These are phyloP conservation scores for Penicillium italicum DNA, from an alignment of 2,329 filamentous ascomycete genomes.

Conservation along the genomic window DNA sequence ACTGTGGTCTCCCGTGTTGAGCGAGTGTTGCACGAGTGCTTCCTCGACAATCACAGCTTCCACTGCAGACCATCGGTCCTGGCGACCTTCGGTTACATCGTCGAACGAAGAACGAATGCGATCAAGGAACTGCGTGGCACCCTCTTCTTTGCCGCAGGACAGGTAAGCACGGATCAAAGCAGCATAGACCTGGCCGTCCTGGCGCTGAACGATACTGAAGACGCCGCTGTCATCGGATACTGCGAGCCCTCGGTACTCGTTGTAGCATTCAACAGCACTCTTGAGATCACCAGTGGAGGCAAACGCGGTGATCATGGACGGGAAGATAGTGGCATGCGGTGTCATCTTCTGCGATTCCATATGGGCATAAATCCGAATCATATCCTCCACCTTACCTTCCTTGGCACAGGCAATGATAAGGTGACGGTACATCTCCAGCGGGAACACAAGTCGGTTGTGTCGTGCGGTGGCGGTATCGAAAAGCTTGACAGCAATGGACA, in stretches of 20 bases:
- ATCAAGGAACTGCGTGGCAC: conserved; percentile 79
- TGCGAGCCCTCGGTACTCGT: conserved; percentile 87
- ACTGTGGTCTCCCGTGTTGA: conserved; percentile 65
- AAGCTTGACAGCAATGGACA: conserved; percentile 78
- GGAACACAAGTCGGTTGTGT: conserved; percentile 61
- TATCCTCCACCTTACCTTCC: conserved; percentile 75
- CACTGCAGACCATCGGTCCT: conserved; percentile 60
- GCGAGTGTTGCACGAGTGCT: conserved; percentile 75
- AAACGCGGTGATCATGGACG: conserved; percentile 93
- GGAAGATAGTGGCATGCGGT: conserved; percentile 78
- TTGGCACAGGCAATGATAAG: conserved; percentile 85
- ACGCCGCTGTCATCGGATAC: conserved; percentile 75
- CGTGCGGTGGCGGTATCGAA: conserved; percentile 72
- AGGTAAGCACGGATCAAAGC: conserved; percentile 89
- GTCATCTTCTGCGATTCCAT: conserved; percentile 76
- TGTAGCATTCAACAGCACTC: conserved; percentile 91
- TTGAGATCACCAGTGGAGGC: conserved; percentile 74
- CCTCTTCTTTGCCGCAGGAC: conserved; percentile 71
- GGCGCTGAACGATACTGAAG: conserved; percentile 63
- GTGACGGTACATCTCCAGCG: conserved; percentile 77
- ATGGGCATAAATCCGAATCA: conserved; percentile 86
- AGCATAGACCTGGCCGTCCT: conserved; percentile 83
- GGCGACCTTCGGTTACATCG: conserved; percentile 45
- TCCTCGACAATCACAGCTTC: conserved; percentile 68
- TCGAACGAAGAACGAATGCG: conserved; percentile 64